Base-by-base conservation (phyloP, 257 asterid species). In the Nicotiana attenuata region DNA sequence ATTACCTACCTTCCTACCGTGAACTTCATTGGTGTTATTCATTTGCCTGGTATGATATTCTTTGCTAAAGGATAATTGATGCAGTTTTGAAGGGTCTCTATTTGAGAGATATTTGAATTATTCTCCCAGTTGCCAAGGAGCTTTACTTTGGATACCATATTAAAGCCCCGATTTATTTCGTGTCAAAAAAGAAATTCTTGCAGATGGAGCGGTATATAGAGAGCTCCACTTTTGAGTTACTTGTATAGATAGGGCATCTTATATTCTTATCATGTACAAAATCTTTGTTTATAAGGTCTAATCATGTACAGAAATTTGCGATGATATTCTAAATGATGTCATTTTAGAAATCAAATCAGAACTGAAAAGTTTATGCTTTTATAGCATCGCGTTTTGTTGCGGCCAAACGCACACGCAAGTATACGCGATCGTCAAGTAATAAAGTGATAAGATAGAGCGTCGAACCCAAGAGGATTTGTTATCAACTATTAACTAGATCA, bases 201-300 rank as follows among this genome's bases (percentile, higher is more conserved):
- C 22, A 20, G 35, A 71, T 50, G 61, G 79, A 73, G 38, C 38
- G 2, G 38, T 15, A 45, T 41, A 20, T 41, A 41, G 17, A 69
- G 78, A 69, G 78, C 78, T 71, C 63, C 52, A 73, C 38, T 73
- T 50, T 73, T 24, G 13, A 73, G 79, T 38, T 47, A 45, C 31
- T 47, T 73, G 60, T 22, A 73, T 50, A 50, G 69, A 64, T 64
- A 26, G 79, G 24, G 59, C 15, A 35, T 73, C 79, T 47, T 50
- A 24, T 24, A 29, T 14, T 50, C 22, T 24, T 47, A n/a, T 73
- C 78, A 8, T 50, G 79, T 73, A 73, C 79, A 50, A 22, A 47
- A 73, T 7, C 3, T 1, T 41, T 7, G 47, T 41, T 41, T 41
- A 41, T 41, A 41, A 41, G 47, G 47, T 41, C 47, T 41, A 7